Conservation (phyloP, 768 basidiomycete species). For the Boletellus ananiceps region DNA sequence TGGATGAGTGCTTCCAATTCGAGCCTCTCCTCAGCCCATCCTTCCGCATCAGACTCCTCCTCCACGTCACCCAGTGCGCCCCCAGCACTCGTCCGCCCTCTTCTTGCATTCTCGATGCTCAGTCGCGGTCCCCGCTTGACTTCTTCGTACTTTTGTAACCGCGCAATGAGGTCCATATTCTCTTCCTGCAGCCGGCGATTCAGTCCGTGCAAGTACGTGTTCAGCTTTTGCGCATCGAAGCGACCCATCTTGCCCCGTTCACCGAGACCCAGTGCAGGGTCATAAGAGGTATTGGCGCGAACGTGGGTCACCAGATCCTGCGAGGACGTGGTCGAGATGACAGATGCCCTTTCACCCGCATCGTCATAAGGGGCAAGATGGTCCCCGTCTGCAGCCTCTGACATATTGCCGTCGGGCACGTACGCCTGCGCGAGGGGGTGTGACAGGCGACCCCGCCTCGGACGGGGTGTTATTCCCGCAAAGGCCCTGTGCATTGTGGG, state of each 20-base stretch:
- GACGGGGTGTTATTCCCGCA: conserved; percentile 61
- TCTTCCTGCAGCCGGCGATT: conserved; percentile 83
- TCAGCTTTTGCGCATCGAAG: conserved; percentile 83
- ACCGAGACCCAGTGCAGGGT: conserved; percentile 74
- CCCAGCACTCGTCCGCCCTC: conserved; percentile 48
- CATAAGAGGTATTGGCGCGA: conserved; percentile 84
- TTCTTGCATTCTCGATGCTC: conserved; percentile 29
- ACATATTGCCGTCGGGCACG: conserved; percentile 32
- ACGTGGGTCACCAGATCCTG: conserved; percentile 79
- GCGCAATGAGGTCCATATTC: conserved; percentile 61
- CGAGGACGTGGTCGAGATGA: conserved; percentile 80
- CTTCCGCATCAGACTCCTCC: conserved; percentile 60
- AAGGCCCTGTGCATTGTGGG: conserved; percentile 48
- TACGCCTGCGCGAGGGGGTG: conserved; percentile 64
- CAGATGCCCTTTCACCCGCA: conserved; percentile 55
- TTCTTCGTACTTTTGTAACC: conserved; percentile 52
- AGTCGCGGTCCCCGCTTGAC: conserved; percentile 29
- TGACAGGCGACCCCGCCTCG: conserved; percentile 48
- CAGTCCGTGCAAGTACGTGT: conserved; percentile 79
- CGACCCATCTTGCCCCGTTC: conserved; percentile 64
- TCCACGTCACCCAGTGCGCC: conserved; percentile 54
- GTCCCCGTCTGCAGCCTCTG: conserved; percentile 27
- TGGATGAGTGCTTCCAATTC: conserved; percentile 46
- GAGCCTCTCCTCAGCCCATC: conserved; percentile 69
- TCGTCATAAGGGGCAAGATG: conserved; percentile 36